Conservation (phyloP, 2,329 filamentous ascomycete genomes). For the Polychaeton citri region DNA sequence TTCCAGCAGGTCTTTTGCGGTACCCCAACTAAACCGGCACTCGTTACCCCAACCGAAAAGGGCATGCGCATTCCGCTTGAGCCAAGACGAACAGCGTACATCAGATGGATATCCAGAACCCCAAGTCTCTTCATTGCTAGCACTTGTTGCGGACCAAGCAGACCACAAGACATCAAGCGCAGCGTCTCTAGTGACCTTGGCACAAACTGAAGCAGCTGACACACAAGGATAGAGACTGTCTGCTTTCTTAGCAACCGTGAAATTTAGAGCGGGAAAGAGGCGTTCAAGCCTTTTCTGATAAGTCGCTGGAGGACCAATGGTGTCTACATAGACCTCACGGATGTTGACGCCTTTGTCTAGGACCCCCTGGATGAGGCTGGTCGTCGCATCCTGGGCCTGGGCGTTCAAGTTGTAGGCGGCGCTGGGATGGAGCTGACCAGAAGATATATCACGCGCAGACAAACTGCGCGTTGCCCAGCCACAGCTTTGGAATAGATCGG, state of each 20-base stretch:
- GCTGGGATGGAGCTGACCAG: slow-evolving; percentile 57
- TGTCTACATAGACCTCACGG: slow-evolving; percentile 86
- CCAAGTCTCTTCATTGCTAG: slow-evolving; percentile 40
- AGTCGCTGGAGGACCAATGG: slow-evolving; percentile 65
- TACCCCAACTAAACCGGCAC: slow-evolving; percentile 91
- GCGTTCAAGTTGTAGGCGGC: slow-evolving; percentile 80
- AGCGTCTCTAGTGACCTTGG: slow-evolving; percentile 88
- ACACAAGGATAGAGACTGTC: slow-evolving; percentile 88
- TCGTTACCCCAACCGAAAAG: slow-evolving; percentile 92
- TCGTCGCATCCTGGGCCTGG: slow-evolving; percentile 86
- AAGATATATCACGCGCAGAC: slow-evolving; percentile 69
- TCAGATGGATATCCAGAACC: slow-evolving; percentile 92
- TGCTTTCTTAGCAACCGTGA: slow-evolving; percentile 55
- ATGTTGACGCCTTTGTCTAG: slow-evolving; percentile 69
- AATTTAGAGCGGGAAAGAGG: slow-evolving; percentile 57
- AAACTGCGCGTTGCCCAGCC: slow-evolving; percentile 77
- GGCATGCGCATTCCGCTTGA: slow-evolving; percentile 77
- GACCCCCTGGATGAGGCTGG: slow-evolving; percentile 66
- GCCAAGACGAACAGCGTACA: slow-evolving; percentile 63
- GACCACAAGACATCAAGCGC: slow-evolving; percentile 70
- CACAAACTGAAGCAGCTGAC: slow-evolving; percentile 84
- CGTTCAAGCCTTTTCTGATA: slow-evolving; percentile 78
- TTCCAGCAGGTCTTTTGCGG: slow-evolving; percentile 85
- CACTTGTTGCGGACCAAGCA: slow-evolving; percentile 28
- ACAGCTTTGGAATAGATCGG: slow-evolving; percentile 48